Evolutionary conservation across 2,329 filamentous ascomycete genomes (phyloP).

Genomic region (Calonectria henricotiae): DNA sequence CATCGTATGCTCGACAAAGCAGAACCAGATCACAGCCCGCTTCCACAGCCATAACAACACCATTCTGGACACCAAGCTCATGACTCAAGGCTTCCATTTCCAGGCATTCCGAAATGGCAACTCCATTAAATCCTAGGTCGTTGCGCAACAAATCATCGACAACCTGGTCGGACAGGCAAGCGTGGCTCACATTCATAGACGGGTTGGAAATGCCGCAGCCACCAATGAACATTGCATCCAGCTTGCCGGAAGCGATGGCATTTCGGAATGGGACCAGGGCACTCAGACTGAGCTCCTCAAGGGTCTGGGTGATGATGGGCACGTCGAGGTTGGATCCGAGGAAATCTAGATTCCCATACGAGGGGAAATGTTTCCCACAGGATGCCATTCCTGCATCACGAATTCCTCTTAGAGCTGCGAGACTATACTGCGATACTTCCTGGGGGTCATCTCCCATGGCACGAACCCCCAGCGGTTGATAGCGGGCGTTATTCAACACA

Average conservation of each 20-base stretch:
- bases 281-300: slow-evolving; percentile 93
- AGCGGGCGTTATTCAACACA: slow-evolving; percentile 92
- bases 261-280: slow-evolving; percentile 93
- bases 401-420: slow-evolving; percentile 92
- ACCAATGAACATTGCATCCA: slow-evolving; percentile 97
- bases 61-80: slow-evolving; percentile 96
- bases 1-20: slow-evolving; percentile 88
- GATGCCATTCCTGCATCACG: slow-evolving; percentile 91
- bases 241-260: slow-evolving; percentile 83
- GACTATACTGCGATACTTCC: slow-evolving; percentile 93
- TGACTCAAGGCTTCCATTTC: slow-evolving; percentile 98
- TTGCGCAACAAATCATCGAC: slow-evolving; percentile 91
- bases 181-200: slow-evolving; percentile 95
- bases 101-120: slow-evolving; percentile 94
- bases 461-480: slow-evolving; percentile 91
- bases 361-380: slow-evolving; percentile 96
- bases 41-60: slow-evolving; percentile 97
- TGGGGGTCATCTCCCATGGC: slow-evolving; percentile 95
- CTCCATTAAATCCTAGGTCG: slow-evolving; percentile 90
- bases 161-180: slow-evolving; percentile 92
- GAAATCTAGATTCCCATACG: slow-evolving; percentile 95
- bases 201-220: slow-evolving; percentile 94
- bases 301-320: slow-evolving; percentile 93
- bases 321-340: slow-evolving; percentile 92
- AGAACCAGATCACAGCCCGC: slow-evolving; percentile 95